These are phyloP conservation scores for Geotrichum histeridarum DNA, from an alignment of 1,139 yeast species.

Conservation along the genomic window DNA sequence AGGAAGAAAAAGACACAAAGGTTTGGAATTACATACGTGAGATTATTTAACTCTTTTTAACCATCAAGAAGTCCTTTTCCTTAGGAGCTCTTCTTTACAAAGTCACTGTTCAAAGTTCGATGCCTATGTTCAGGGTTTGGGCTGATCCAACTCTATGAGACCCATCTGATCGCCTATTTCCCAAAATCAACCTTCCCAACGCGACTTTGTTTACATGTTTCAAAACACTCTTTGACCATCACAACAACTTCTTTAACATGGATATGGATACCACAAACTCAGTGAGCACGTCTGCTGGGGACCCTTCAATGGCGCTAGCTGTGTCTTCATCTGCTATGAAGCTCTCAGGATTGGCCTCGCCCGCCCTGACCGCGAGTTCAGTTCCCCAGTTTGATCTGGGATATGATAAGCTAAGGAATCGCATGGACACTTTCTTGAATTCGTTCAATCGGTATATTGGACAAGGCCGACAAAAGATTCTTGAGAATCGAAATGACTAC, in stretches of 20 bases:
- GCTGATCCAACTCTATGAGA: not conserved
- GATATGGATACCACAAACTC: not conserved
- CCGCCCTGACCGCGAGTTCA: conserved; percentile 2
- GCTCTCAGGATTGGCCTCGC: not conserved
- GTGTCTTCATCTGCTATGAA: conserved; percentile 3
- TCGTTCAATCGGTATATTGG: conserved; percentile 28
- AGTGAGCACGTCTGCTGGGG: not conserved
- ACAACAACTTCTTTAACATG: not conserved
- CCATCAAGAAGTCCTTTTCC: too few relatives aligned
- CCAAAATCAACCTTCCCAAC: not conserved
- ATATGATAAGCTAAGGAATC: conserved; percentile 25
- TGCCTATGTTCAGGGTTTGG: too few relatives aligned
- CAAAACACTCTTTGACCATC: not conserved
- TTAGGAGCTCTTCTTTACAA: too few relatives aligned
- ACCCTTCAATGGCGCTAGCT: conserved; percentile 3
- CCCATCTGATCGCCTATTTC: not conserved
- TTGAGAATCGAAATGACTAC: conserved; percentile 27
- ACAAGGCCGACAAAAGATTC: conserved; percentile 25
- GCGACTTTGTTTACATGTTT: conserved; percentile 1
- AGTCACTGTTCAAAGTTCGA: too few relatives aligned
- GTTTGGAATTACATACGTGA: too few relatives aligned
- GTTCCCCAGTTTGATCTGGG: conserved; percentile 28
- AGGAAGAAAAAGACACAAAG: too few relatives aligned
- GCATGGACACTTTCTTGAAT: conserved; percentile 30
- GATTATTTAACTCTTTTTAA: too few relatives aligned